A percentile compares a stretch with the other conserved stretches of the same genome.
These are phyloP conservation scores for Penicillium freii DNA, from an alignment of 2,329 filamentous ascomycete species.

Conservation along the genomic window DNA sequence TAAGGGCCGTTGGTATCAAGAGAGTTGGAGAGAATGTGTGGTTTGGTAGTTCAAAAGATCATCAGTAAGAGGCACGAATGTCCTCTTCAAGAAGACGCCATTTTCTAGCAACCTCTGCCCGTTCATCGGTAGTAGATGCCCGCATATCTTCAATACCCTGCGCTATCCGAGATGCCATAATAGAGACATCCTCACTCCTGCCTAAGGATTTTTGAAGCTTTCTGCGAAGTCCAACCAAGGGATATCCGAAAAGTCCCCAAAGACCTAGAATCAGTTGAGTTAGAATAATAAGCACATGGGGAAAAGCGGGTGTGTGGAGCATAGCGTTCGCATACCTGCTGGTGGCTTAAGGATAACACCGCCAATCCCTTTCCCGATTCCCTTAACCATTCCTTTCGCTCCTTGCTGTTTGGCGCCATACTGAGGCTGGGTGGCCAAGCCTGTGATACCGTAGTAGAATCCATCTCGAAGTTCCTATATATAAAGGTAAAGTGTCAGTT, in stretches of 20 bases:
- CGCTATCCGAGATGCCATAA: conserved; percentile 20
- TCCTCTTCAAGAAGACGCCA: conserved; percentile 18
- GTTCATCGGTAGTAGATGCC: conserved; percentile 14
- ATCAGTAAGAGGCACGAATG: background rate
- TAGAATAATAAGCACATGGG: background rate
- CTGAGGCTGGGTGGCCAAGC: conserved; percentile 74
- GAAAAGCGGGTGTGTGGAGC: fast-evolving
- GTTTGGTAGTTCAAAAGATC: background rate
- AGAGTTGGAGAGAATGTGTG: background rate
- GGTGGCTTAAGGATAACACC: conserved; percentile 77
- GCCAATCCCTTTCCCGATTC: conserved; percentile 77
- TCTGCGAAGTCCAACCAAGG: conserved; percentile 26
- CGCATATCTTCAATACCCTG: conserved; percentile 25
- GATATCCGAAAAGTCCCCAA: conserved; percentile 27
- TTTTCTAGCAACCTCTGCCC: conserved; percentile 16
- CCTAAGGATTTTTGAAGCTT: conserved; percentile 25
- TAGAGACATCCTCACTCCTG: conserved; percentile 14
- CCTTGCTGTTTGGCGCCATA: conserved; percentile 67
- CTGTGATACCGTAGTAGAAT: conserved; percentile 77
- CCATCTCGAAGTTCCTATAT: conserved; percentile 67
- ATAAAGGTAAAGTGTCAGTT: background rate
- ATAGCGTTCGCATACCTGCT: conserved; percentile 55
- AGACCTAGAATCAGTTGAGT: conserved; percentile 13
- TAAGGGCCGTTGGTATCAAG: background rate
- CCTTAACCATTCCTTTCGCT: conserved; percentile 69